Conservation (phyloP, 2,329 filamentous ascomycete species). For the Aspergillus brunneoviolaceus region DNA sequence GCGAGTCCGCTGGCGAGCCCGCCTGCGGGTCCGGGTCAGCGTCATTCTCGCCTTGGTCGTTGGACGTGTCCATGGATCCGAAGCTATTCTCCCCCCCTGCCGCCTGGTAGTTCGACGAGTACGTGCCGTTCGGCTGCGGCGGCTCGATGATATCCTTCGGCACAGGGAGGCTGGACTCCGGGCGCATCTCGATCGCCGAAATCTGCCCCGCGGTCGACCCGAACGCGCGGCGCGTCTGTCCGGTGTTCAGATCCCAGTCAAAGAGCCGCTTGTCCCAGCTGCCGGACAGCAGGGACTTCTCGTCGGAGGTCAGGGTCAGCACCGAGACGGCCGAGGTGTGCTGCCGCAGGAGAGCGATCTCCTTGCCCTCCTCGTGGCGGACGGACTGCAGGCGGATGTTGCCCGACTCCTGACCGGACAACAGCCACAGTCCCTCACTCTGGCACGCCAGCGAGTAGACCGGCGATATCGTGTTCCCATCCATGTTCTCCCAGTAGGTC, state of each 20-base stretch:
- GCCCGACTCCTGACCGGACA: constrained; percentile 87
- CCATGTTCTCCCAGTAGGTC: constrained; percentile 99
- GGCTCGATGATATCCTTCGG: constrained; percentile 67
- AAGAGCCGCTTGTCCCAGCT: constrained; percentile 95
- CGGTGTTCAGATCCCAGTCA: constrained; percentile 93
- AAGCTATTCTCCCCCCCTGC: constrained; percentile 56
- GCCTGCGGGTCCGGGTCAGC: constrained; percentile 57
- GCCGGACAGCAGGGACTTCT: constrained; percentile 82
- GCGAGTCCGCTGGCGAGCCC: constrained; percentile 70
- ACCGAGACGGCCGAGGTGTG: constrained; percentile 93
- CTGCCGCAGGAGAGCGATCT: constrained; percentile 74
- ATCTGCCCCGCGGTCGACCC: constrained; percentile 79
- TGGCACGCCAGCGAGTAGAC: constrained; percentile 94
- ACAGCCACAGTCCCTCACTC: constrained; percentile 83
- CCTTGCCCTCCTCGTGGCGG: constrained; percentile 89
- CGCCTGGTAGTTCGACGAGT: constrained; percentile 71
- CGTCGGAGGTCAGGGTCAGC: constrained; percentile 76
- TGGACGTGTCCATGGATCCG: constrained; percentile 42
- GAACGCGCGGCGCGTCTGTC: constrained; percentile 72
- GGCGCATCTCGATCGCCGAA: constrained; percentile 81
- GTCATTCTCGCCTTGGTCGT: constrained; percentile 36
- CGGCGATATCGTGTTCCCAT: constrained; percentile 71
- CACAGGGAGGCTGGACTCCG: constrained; percentile 71
- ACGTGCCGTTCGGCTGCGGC: constrained; percentile 60
- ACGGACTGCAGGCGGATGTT: constrained; percentile 92